Base-by-base conservation (phyloP, 768 basidiomycete species). In the Clathrus columnatus region DNA sequence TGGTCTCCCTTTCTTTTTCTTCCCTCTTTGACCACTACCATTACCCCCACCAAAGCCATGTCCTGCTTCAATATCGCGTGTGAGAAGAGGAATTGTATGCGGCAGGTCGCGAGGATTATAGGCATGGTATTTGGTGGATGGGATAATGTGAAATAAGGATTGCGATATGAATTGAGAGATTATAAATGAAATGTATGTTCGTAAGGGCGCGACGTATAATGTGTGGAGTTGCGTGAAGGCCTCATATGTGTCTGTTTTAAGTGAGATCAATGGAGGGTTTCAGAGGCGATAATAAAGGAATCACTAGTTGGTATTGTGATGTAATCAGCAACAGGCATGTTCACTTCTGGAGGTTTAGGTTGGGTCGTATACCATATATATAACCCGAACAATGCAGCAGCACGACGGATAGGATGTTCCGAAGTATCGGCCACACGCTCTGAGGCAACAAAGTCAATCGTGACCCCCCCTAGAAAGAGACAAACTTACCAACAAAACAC, bases 301-400 rank as follows among this genome's bases (percentile, higher is more conserved):
- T 55, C 64, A 80, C 85, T 85, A 51, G 77, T 69, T 14, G 85
- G 76, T 23, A 90, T 76, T 7, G 79, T 75, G 28, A 87, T 75
- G 57, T 81, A 75, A n/a, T 67, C 64, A n/a, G 79, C 60, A 21
- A 65, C 61, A 63, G 78, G 71, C 28, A 89, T 66, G 7, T 73
- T 60, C 20, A 83, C 82, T 3, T 73, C 69, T 3, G 79, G 73
- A 8, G 70, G 67, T 8, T 73, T 71, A 14, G 87, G 83, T 67
- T 90, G 90, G 8, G 85, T 82, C 54, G 69, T 72, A 63, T 80
- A 81, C 60, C 90, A 84, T 2, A 81, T 78, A 64, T 90, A 89
- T 47, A 85, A 64, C 4, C 75, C 83, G 63, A 89, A 88, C 21
- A 90, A 64, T 0, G 82, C 84, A 20, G 77, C 77, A 5, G 74